Evolutionary conservation across 1,284 basidiomycete genomes (phyloP), one percentile per base, ranked within the genome.

Genomic region (Mycosarcoma maydis): DNA sequence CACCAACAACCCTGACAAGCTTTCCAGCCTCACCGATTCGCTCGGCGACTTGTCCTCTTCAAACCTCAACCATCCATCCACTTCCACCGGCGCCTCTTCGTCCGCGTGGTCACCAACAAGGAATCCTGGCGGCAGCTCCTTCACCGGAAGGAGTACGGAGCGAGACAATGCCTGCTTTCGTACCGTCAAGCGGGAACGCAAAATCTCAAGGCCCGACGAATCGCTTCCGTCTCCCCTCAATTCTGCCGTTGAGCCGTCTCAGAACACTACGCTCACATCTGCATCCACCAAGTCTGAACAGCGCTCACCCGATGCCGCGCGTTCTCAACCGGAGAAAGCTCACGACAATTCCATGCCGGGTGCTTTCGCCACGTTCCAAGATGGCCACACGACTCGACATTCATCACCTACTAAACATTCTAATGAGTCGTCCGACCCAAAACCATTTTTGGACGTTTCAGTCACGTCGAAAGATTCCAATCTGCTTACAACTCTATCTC

Each of bases 91-190:
- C 27, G 13, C 38, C 19, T 22, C 44, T n/a, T 47, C 56, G 5
- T 51, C 60, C 13, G 46, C 50, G n/a, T 40, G 44, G 39, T 50
- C 48, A 3, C 65, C 56, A 2, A 30, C 38, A 2, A 40, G 50
- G 9, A 52, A 41, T 13, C n/a, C 41, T 5, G 59, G 52, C 9
- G 73, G 70, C 13, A 44, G 57, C 23, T 49, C 58, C 7, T 76
- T 76, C 62, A 65, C 56, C 17, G 69, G 60, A 1, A 49, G 72
- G n/a, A 73, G 61, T 37, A 49, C 73, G 13, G 62, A 62, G 44
- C 55, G 75, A 11, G 75, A 76, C 27, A 49, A 70, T 6, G 70
- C 72, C n/a, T 73, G 71, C 45, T 47, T 76, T 9, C 60, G 70
- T 29, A 67, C 37, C n/a, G 37, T 70, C 14, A 41, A 73, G 37